Percentiles rank a stretch among this genome's conserved stretches.
Conservation (phyloP, 2,329 filamentous ascomycete species). For the Chaetomiaceae sp. region DNA sequence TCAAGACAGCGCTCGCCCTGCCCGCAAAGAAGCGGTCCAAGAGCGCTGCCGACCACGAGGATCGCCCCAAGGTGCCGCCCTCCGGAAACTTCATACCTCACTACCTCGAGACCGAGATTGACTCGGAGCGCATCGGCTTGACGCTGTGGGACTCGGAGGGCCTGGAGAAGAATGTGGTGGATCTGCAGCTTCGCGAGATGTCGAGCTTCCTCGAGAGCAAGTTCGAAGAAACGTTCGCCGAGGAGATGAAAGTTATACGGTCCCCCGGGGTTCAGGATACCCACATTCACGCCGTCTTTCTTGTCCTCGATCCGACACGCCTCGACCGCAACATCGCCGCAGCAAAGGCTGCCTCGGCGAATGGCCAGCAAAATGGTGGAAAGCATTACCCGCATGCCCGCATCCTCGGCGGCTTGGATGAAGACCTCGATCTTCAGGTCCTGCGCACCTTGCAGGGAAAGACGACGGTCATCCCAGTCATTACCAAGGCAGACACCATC, state of each 20-base stretch:
- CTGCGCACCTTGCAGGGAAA: constrained; percentile 84
- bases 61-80: constrained; percentile 47
- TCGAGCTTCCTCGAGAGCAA: constrained; percentile 92
- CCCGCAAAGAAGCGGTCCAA: constrained; percentile 71
- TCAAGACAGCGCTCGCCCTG: constrained; percentile 78
- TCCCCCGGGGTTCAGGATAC: constrained; percentile 91
- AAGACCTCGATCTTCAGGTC: constrained; percentile 86
- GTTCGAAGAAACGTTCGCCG: constrained; percentile 94
- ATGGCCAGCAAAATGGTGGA: constrained; percentile 45
- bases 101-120: constrained; percentile 91
- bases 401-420: constrained; percentile 67
- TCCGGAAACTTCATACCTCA: constrained; percentile 75
- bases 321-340: constrained; percentile 77
- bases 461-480: constrained; percentile 91
- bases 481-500: constrained; percentile 94
- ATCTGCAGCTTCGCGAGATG: constrained; percentile 89
- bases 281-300: constrained; percentile 93
- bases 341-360: constrained; percentile 50
- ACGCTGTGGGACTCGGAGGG: constrained; percentile 97
- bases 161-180: constrained; percentile 89
- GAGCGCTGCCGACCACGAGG: constrained; percentile 52
- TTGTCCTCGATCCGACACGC: constrained; percentile 81
- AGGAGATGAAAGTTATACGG: constrained; percentile 96
- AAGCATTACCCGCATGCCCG: constrained; percentile 42
- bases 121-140: constrained; percentile 82